Percentiles rank a stretch among this genome's conserved stretches.
These are phyloP conservation scores for Nemophila menziesii DNA, from an alignment of 257 asterid species.

Conservation along the genomic window DNA sequence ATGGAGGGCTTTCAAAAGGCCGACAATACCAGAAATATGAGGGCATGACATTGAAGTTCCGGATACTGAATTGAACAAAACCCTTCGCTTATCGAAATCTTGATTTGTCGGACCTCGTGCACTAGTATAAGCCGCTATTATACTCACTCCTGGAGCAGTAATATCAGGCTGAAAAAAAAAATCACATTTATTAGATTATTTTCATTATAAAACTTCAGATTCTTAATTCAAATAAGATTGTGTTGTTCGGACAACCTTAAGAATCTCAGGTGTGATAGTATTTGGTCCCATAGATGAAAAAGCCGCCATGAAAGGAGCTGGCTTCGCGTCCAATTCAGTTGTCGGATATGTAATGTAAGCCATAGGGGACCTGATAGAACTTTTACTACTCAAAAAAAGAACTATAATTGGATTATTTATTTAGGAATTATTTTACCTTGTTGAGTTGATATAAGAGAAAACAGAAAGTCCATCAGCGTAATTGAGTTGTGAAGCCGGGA, in stretches of 20 bases:
- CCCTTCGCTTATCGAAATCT: slow-evolving; percentile 48
- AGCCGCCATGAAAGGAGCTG: slow-evolving; percentile 87
- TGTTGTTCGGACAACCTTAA: slow-evolving; percentile 41
- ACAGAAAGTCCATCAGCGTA: slow-evolving; percentile 62
- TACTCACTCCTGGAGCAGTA: slow-evolving; percentile 89
- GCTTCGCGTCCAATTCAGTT: slow-evolving; percentile 49
- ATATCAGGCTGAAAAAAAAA: slow-evolving; percentile 71
- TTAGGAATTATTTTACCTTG: slow-evolving; percentile 30
- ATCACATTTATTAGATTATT: not conserved
- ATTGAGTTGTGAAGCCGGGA: slow-evolving; percentile 75
- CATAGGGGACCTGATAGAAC: slow-evolving; percentile 33
- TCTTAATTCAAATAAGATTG: not conserved
- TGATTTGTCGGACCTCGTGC: slow-evolving; percentile 65
- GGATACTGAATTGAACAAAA: slow-evolving; percentile 46
- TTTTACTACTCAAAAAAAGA: not conserved
- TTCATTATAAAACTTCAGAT: not conserved
- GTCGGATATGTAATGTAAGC: slow-evolving; percentile 46
- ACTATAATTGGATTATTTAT: not conserved
- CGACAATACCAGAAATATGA: slow-evolving; percentile 75
- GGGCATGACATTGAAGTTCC: slow-evolving; percentile 99
- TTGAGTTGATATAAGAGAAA: slow-evolving; percentile 32
- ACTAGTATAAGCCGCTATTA: slow-evolving; percentile 69
- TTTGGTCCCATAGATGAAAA: slow-evolving; percentile 81
- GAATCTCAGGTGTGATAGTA: slow-evolving; percentile 54
- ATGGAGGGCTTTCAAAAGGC: slow-evolving; percentile 67